Conservation (phyloP, 2,329 filamentous ascomycete genomes). For the Neopestalotiopsis rosae region DNA sequence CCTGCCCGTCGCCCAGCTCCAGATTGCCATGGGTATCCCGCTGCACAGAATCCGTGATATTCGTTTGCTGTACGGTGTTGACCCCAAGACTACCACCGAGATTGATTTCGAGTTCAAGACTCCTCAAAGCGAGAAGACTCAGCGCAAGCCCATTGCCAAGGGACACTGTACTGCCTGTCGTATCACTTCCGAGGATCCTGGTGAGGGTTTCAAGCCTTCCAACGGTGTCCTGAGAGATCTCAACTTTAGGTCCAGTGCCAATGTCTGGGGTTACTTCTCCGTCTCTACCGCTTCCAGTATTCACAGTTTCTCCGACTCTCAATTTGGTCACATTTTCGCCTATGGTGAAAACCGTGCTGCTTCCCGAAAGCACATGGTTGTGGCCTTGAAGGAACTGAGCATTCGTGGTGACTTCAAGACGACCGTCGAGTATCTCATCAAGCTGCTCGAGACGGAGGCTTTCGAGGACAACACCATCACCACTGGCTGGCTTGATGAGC, state of each 20-base stretch:
- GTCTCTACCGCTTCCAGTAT: slow-evolving; percentile 96
- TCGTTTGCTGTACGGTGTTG: slow-evolving; percentile 91
- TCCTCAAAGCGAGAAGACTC: slow-evolving; percentile 80
- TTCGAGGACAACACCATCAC: slow-evolving; percentile 99
- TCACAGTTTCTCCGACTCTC: slow-evolving; percentile 98
- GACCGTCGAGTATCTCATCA: slow-evolving; percentile 98
- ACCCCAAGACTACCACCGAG: slow-evolving; percentile 82
- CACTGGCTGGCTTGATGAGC: slow-evolving; percentile 97
- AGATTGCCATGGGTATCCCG: slow-evolving; percentile 98
- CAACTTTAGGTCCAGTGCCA: slow-evolving; percentile 98
- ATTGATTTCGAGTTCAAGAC: slow-evolving; percentile 98
- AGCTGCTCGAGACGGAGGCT: slow-evolving; percentile 95
- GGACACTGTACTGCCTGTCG: slow-evolving; percentile 98
- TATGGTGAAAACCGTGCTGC: slow-evolving; percentile 97
- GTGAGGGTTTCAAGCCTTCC: slow-evolving; percentile 99
- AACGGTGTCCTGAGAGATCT: slow-evolving; percentile 99
- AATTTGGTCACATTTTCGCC: slow-evolving; percentile 99
- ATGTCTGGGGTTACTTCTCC: slow-evolving; percentile 99
- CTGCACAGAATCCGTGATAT: slow-evolving; percentile 96
- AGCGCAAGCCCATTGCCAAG: slow-evolving; percentile 90
- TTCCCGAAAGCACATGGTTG: slow-evolving; percentile 98
- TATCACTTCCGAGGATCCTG: slow-evolving; percentile 98
- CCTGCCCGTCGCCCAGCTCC: slow-evolving; percentile 93
- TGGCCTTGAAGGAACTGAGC: slow-evolving; percentile 96
- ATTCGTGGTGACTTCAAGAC: slow-evolving; percentile 99